Conservation (phyloP, 345 rosid species). For the Bruguiera gymnorhiza region DNA sequence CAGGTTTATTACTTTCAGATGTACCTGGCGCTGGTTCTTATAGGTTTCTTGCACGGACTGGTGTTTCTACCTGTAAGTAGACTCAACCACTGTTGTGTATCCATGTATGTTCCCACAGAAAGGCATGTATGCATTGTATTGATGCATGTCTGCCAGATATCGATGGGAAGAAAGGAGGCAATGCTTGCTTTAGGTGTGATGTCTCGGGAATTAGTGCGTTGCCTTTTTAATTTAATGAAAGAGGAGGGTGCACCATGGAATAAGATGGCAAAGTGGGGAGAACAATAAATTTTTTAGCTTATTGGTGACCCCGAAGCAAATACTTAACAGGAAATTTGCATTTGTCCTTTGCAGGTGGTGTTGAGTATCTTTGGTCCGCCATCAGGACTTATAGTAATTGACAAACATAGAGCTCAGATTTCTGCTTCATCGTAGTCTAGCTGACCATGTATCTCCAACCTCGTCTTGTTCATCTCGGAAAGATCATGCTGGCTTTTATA, state of each 20-base stretch:
- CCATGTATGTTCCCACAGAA: no score
- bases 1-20: conserved; percentile 97
- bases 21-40: conserved; percentile 82
- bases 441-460: background rate
- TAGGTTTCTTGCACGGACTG: conserved; percentile 90
- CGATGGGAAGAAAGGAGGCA: no score
- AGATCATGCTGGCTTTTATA: no score
- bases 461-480: no score
- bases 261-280: conserved; percentile 13
- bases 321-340: background rate
- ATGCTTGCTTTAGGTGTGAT: no score
- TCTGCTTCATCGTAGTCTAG: background rate
- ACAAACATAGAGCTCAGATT: background rate
- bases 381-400: background rate
- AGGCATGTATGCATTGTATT: no score
- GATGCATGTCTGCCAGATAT: no score
- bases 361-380: background rate
- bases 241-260: conserved; percentile 20
- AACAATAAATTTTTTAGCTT: background rate
- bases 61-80: conserved; percentile 84
- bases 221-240: no score
- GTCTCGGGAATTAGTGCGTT: no score
- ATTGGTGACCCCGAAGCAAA: no score
- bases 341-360: background rate
- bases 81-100: background rate